These are phyloP conservation scores for Volvox africanus DNA, from an alignment of 139 green algal genomes.

Conservation along the genomic window DNA sequence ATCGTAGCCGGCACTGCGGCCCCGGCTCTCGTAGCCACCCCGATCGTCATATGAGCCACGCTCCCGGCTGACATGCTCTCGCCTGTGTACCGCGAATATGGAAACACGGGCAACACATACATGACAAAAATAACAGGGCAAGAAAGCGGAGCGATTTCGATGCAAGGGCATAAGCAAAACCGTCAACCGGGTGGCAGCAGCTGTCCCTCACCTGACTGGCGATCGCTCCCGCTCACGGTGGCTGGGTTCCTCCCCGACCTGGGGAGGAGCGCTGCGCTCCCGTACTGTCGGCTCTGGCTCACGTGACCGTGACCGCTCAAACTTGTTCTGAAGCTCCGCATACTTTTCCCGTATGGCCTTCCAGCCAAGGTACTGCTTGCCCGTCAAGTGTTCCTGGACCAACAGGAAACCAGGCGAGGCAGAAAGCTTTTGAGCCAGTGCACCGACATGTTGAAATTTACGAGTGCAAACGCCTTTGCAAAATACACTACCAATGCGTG, in stretches of 20 bases:
- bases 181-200: not conserved
- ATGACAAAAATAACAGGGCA: too few relatives aligned
- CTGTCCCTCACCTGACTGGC: conserved; percentile 4
- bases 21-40: not conserved
- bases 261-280: conserved; percentile 2
- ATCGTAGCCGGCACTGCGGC: conserved; percentile 6
- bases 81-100: not conserved
- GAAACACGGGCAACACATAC: too few relatives aligned
- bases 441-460: too few relatives aligned
- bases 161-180: too few relatives aligned
- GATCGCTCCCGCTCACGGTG: conserved; percentile 38
- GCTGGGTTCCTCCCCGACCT: not conserved
- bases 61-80: not conserved
- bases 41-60: conserved; percentile 11
- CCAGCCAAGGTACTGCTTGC: conserved; percentile 94
- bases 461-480: too few relatives aligned
- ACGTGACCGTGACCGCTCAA: conserved; percentile 23
- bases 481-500: too few relatives aligned
- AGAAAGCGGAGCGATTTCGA: too few relatives aligned
- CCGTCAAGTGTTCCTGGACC: conserved; percentile 84
- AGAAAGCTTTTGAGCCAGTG: not conserved
- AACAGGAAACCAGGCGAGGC: not conserved
- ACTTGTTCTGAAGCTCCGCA: conserved; percentile 39
- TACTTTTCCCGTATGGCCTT: conserved; percentile 83
- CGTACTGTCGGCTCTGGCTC: not conserved